Conservation (phyloP, 1,284 basidiomycete species). For the Singerocomus inundabilis region DNA sequence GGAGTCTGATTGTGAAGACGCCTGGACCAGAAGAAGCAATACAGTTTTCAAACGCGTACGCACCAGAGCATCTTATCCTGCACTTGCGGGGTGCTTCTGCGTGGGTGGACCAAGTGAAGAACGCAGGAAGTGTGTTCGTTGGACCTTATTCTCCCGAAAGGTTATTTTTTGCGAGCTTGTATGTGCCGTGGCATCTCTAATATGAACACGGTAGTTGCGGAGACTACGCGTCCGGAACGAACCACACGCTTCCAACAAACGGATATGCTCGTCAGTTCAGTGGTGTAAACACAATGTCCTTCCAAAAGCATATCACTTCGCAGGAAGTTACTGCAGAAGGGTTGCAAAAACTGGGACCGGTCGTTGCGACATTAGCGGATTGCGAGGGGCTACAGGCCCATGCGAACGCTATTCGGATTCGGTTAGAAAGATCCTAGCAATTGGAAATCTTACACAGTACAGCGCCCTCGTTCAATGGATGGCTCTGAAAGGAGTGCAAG, state of each 20-base stretch:
- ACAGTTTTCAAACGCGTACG: slow-evolving; percentile 94
- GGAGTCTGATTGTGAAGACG: slow-evolving; percentile 87
- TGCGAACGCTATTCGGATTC: slow-evolving; percentile 82
- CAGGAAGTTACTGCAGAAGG: slow-evolving; percentile 88
- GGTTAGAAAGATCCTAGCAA: slow-evolving; percentile 39
- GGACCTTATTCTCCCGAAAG: slow-evolving; percentile 94
- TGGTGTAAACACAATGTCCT: slow-evolving; percentile 95
- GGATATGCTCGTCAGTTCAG: slow-evolving; percentile 98
- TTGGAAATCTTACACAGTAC: background rate
- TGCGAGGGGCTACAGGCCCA: slow-evolving; percentile 96
- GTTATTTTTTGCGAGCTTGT: slow-evolving; percentile 40
- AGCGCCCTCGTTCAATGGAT: background rate
- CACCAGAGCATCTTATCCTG: slow-evolving; percentile 94
- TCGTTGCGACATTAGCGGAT: slow-evolving; percentile 89
- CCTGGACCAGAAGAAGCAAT: slow-evolving; percentile 74
- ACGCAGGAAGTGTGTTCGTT: slow-evolving; percentile 96
- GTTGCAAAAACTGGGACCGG: slow-evolving; percentile 78
- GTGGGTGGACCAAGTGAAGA: slow-evolving; percentile 70
- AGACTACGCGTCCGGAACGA: slow-evolving; percentile 98
- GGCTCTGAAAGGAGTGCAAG: slow-evolving; percentile 1
- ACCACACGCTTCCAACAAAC: slow-evolving; percentile 94
- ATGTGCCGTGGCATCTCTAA: slow-evolving; percentile 7
- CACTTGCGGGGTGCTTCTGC: slow-evolving; percentile 75
- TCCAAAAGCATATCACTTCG: slow-evolving; percentile 99
- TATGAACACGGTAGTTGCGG: slow-evolving; percentile 66